These are phyloP conservation scores for Cyberlindnera suaveolens DNA, from an alignment of 805 yeast genomes.

Conservation along the genomic window DNA sequence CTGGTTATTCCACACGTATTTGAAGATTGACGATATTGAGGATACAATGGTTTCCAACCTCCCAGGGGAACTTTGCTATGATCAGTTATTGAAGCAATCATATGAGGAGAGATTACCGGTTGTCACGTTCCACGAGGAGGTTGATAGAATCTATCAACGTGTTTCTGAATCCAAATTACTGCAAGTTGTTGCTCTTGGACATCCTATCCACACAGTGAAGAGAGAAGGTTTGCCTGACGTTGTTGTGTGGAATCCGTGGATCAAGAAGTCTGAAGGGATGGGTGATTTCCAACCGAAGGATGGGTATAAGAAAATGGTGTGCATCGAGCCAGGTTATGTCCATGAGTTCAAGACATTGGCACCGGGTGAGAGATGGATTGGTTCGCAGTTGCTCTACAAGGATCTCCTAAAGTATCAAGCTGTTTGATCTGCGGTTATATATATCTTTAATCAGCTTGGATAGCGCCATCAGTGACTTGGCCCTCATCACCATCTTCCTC, in stretches of 20 bases:
- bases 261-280: conserved; percentile 73
- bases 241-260: conserved; percentile 99
- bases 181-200: conserved; percentile 66
- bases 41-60: conserved; percentile 74
- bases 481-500: conserved; percentile 23
- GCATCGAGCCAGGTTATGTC: conserved; percentile 93
- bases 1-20: conserved; percentile 92
- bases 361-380: conserved; percentile 77
- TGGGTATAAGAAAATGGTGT: conserved; percentile 84
- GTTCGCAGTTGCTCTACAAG: conserved; percentile 50
- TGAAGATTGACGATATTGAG: conserved; percentile 68
- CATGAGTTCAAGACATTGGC: conserved; percentile 53
- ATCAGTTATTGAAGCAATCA: conserved; percentile 61
- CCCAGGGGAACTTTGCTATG: conserved; percentile 64
- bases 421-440: conserved; percentile 20
- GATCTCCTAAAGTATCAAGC: conserved; percentile 61
- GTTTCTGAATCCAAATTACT: conserved; percentile 48
- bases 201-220: conserved; percentile 61
- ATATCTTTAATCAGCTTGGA: neutral
- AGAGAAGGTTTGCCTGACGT: conserved; percentile 57
- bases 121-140: conserved; percentile 60
- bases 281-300: conserved; percentile 81
- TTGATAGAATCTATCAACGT: conserved; percentile 76
- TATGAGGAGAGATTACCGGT: conserved; percentile 74
- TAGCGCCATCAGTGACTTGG: neutral